A percentile compares a stretch with the other conserved stretches of the same genome.
phyloP scores from a whole-genome alignment of 768 basidiomycete species.

The Boletus insuetus region DNA sequence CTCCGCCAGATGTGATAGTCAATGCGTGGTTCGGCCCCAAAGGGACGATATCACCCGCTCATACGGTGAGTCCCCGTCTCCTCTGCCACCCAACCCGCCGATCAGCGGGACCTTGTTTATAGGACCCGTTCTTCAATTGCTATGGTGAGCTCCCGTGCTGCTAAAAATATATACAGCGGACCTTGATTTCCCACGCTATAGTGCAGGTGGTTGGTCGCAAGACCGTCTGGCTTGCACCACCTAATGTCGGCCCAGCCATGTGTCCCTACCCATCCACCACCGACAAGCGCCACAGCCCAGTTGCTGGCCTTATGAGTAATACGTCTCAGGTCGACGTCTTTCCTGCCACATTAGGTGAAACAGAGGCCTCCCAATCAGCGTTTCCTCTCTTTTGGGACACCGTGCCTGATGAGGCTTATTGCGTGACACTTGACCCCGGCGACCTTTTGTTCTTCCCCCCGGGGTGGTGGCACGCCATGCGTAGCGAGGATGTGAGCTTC shows the following conservation, averaged over 20 bases:
- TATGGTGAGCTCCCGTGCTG: conserved; percentile 55
- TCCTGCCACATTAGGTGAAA: conserved; percentile 6
- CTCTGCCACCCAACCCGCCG: not conserved
- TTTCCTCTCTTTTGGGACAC: conserved; percentile 54
- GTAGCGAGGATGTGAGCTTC: conserved; percentile 76
- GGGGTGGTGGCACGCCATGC: conserved; percentile 94
- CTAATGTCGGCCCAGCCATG: conserved; percentile 55
- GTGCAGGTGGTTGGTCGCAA: conserved; percentile 89
- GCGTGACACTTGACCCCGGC: conserved; percentile 68
- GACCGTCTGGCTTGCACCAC: conserved; percentile 89
- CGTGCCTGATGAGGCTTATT: conserved; percentile 59
- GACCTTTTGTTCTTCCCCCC: conserved; percentile 89
- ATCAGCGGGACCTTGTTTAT: conserved; percentile 7
- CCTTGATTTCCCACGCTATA: conserved; percentile 29
- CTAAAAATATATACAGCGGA: not conserved
- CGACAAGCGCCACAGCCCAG: conserved; percentile 34
- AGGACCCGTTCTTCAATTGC: conserved; percentile 95
- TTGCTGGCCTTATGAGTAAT: conserved; percentile 60
- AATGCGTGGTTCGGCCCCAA: conserved; percentile 84
- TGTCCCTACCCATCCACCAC: conserved; percentile 41
- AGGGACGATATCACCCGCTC: conserved; percentile 83
- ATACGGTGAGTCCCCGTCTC: conserved; percentile 58
- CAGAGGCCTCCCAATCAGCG: conserved; percentile 18
- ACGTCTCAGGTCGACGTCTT: conserved; percentile 87
- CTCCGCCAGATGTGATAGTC: conserved; percentile 63